Evolutionary conservation across 2,329 filamentous ascomycete genomes (phyloP), one percentile per base, ranked within the genome.

Genomic region (Apiospora marii): DNA sequence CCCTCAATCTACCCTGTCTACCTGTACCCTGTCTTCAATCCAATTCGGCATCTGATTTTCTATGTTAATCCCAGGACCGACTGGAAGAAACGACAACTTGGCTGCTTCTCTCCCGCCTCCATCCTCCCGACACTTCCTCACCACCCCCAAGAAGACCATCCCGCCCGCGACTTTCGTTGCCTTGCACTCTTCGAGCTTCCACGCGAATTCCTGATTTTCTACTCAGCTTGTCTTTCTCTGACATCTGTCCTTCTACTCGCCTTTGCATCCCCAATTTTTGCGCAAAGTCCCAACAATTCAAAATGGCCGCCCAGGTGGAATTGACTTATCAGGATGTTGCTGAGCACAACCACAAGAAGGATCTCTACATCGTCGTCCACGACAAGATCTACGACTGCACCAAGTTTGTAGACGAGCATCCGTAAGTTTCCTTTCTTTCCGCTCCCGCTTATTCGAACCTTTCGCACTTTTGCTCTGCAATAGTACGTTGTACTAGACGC

Each of bases 341-440:
- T 75, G 90, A 91, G 85, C 94, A 97, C 90, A 94, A 92, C 87
- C 92, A 90, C 85, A 98, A 98, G 92, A 98, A 95, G 89, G 95
- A 98, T 84, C 87, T 98, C 76, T 98, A 89, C 87, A 83, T 98
- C 80, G 92, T 98, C 76, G 91, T 99, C 80, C 94, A 98, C 87
- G 95, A 98, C 85, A 98, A 98, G 88, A 92, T 99, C 87, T 99
- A 98, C 90, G 91, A 98, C 84, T 85, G 88, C 82, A 90, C 91
- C 80, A 93, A 92, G 84, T 99, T 99, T 85, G 88, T 98, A 78
- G 96, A 98, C 83, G 96, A 99, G 91, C 96, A 99, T 85, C 96
- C 96, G 90, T 92, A 87, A 86, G 90, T 89, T 70, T 41, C 19
- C n/a, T 4, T 64, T n/a, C 6, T 19, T 41, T 14, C 12, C 22